Evolutionary conservation across 2,329 filamentous ascomycete species (phyloP), one percentile per base, ranked within the genome.

Genomic region (Aureobasidium mangrovei): DNA sequence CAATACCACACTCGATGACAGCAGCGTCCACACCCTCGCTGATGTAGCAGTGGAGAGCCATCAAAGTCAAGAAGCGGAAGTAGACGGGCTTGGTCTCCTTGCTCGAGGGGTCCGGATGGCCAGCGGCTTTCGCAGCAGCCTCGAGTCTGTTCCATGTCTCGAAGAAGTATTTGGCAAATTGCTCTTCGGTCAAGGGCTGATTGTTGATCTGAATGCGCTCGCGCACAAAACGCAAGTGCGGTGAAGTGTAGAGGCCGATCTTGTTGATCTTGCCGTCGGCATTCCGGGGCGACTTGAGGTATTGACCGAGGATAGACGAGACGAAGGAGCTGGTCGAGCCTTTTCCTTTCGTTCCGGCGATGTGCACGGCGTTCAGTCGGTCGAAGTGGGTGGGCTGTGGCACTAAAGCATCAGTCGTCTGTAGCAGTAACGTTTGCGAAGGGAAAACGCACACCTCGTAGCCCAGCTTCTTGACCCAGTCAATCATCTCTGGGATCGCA

Each of bases 291-390:
- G 60, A 47, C 54, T 64, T 64, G 63, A 73, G 63, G 64, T 85
- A 84, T 61, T 84, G 80, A 3, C 76, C 72, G n/a, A 95, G 75
- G 59, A 95, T 87, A 2, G 84, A 84, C 10, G 89, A 88, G 24
- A 89, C 80, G 67, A 91, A 91, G 7, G 91, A 86, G 60, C 86
- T 88, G 0, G 89, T 90, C 2, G 88, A 93, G 39, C 91, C 91
- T 69, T 96, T 97, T 57, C 91, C 91, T 69, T 96, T 97, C 4
- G 91, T 96, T 9, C 91, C 91, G 1, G 91, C 88, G 43, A 97
- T 83, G 67, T 97, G 91, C 57, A 97, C 82, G 60, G 77, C 72
- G 56, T 79, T 84, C 58, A 85, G 64, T 7, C 65, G 70, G 59
- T 83, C 73, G 61, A 85, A 77, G 56, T 84, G 80, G 10, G 78